Evolutionary conservation across 2,329 filamentous ascomycete species (phyloP), one percentile per base, ranked within the genome.

Genomic region (Penicillium fuscoglaucum): DNA sequence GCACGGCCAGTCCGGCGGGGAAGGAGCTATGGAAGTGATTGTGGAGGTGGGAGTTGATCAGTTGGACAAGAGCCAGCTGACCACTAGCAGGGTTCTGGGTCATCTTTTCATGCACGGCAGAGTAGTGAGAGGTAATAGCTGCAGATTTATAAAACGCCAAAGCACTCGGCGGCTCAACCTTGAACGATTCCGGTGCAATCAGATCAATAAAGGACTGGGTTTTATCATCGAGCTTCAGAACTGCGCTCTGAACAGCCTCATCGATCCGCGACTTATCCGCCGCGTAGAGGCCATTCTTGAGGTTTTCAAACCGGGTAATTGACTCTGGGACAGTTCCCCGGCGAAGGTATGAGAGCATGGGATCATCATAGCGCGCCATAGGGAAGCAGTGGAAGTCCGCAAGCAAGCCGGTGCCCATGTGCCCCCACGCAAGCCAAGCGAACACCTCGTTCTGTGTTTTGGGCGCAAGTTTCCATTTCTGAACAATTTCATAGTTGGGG

Each of bases 351-450:
- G 81, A 76, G 41, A 98, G 78, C 58, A 93, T 80, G 2, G 84
- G 74, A 69, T 96, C 90, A 60, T 93, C 85, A 65, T 87, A 84
- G 19, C 85, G 73, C 0, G 85, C 90, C 90, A 97, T 96, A 4
- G 95, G 95, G 52, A 96, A 82, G 28, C 91, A 83, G n/a, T 89
- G 83, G 76, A 89, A 89, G 71, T 93, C 87, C 17, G 89, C 83
- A 48, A 98, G 81, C 37, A 98, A 78, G 1, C 95, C 95, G 19
- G 87, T 88, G 13, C 89, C 89, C 90, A 96, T 95, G 59, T 89
- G 87, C 54, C 91, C 91, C 93, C 93, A 99, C 0, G 93, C 93
- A 61, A 97, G 78, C 92, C 92, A 97, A 63, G 89, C 83, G 80
- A 90, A 87, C 33, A 97, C 70, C 61, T 96, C 90, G 15, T 78